A percentile compares a stretch with the other conserved stretches of the same genome.
Conservation (phyloP, 2,329 filamentous ascomycete genomes). For the Beauveria rudraprayagi region DNA sequence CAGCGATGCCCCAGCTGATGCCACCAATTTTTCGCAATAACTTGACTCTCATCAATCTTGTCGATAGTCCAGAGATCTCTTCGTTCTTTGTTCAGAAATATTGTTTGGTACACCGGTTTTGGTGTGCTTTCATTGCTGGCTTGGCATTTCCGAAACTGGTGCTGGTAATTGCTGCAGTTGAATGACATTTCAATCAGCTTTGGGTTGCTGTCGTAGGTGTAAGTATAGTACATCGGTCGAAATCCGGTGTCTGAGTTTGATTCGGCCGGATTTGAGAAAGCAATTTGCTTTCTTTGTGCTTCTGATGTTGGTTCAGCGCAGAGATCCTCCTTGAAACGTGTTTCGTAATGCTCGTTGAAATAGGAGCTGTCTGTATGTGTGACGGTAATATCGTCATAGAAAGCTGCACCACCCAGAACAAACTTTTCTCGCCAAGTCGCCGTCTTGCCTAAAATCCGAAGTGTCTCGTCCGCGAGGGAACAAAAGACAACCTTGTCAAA, state of each 20-base stretch:
- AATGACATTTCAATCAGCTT: slow-evolving; percentile 62
- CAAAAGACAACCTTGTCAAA: slow-evolving; percentile 63
- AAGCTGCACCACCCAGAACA: slow-evolving; percentile 62
- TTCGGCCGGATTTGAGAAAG: slow-evolving; percentile 35
- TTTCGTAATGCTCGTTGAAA: slow-evolving; percentile 62
- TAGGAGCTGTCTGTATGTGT: slow-evolving; percentile 59
- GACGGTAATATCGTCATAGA: slow-evolving; percentile 63
- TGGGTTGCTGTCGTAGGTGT: slow-evolving; percentile 47
- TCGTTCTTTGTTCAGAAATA: slow-evolving; percentile 54
- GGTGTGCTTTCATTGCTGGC: slow-evolving; percentile 22
- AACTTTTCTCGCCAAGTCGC: slow-evolving; percentile 54
- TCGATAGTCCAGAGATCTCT: slow-evolving; percentile 49
- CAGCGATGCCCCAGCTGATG: slow-evolving; percentile 58
- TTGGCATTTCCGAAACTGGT: slow-evolving; percentile 50
- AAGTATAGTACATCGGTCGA: slow-evolving; percentile 59
- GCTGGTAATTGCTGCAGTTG: slow-evolving; percentile 68
- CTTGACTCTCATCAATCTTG: slow-evolving; percentile 50
- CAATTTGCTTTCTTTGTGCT: slow-evolving; percentile 30
- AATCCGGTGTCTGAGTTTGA: slow-evolving; percentile 44
- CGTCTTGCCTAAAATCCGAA: slow-evolving; percentile 49
- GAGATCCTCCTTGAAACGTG: slow-evolving; percentile 43
- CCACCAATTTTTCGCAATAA: slow-evolving; percentile 60
- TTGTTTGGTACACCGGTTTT: slow-evolving; percentile 62
- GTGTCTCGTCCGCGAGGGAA: slow-evolving; percentile 55
- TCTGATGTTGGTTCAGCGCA: slow-evolving; percentile 38